These are phyloP conservation scores for Amaranthus palmeri DNA, from an alignment of 148 eudicot genomes.

Conservation along the genomic window DNA sequence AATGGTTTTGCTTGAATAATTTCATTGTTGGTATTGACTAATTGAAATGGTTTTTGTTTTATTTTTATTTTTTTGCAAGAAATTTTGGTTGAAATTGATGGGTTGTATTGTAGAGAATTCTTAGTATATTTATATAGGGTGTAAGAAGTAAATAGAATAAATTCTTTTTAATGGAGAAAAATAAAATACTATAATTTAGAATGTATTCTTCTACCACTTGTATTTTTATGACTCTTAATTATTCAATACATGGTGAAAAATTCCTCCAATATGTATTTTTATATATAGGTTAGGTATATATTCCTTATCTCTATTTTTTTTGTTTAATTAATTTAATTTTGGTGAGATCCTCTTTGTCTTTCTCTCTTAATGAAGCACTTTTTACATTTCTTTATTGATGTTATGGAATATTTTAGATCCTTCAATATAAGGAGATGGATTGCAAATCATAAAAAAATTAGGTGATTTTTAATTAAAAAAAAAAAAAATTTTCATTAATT, in stretches of 20 bases:
- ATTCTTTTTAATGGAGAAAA: background rate
- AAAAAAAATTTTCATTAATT: too few relatives aligned
- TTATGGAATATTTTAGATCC: too few relatives aligned
- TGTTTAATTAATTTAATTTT: too few relatives aligned
- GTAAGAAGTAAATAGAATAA: background rate
- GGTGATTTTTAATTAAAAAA: too few relatives aligned
- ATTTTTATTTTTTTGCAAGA: background rate
- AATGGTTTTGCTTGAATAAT: conserved; percentile 18
- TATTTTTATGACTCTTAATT: background rate
- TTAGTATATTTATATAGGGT: background rate
- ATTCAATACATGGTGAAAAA: background rate
- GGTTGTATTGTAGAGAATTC: background rate
- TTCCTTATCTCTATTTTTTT: background rate
- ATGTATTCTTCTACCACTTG: conserved; percentile 18
- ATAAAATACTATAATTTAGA: background rate
- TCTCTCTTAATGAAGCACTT: too few relatives aligned
- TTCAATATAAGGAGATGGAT: too few relatives aligned
- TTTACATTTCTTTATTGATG: too few relatives aligned
- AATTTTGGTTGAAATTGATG: background rate
- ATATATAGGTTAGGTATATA: background rate
- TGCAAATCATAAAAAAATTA: too few relatives aligned
- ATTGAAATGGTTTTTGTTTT: background rate
- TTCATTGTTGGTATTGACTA: conserved; percentile 20
- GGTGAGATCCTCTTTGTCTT: too few relatives aligned
- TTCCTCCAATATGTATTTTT: background rate